These are phyloP conservation scores for Aspergillus alliaceus DNA, from an alignment of 2,329 filamentous ascomycete genomes.

Conservation along the genomic window DNA sequence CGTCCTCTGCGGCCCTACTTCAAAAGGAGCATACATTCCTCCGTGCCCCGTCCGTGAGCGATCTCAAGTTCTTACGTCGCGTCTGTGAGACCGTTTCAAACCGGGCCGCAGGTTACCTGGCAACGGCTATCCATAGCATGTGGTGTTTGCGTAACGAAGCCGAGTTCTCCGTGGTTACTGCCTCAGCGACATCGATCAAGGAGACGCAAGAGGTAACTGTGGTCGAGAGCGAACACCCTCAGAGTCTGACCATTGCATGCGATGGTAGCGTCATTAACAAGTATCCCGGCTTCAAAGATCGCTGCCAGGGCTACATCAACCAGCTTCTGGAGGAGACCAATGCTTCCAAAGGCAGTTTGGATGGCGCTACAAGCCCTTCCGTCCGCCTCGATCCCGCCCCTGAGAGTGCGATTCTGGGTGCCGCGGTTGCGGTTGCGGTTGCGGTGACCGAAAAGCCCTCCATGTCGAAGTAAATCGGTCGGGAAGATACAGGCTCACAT, in stretches of 20 bases:
- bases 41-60: conserved; percentile 46
- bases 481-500: not conserved
- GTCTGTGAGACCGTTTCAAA: conserved; percentile 56
- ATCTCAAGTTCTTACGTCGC: conserved; percentile 56
- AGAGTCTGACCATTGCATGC: conserved; percentile 49
- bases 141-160: conserved; percentile 56
- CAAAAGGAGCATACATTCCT: conserved; percentile 53
- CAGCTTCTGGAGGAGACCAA: conserved; percentile 36
- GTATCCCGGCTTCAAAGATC: conserved; percentile 49
- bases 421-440: conserved; percentile 49
- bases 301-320: conserved; percentile 46
- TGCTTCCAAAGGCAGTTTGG: conserved; percentile 3
- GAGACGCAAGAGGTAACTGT: conserved; percentile 35
- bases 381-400: conserved; percentile 44
- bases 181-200: conserved; percentile 25
- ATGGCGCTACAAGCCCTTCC: conserved; percentile 19
- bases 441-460: conserved; percentile 32
- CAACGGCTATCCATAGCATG: conserved; percentile 62
- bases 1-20: conserved; percentile 46
- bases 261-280: conserved; percentile 55
- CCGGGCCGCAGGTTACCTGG: conserved; percentile 63
- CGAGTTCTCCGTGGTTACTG: conserved; percentile 37
- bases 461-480: not conserved
- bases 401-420: conserved; percentile 48
- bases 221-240: conserved; percentile 30